Conservation (phyloP, 345 rosid genomes). For the Dipteronia dyeriana region DNA sequence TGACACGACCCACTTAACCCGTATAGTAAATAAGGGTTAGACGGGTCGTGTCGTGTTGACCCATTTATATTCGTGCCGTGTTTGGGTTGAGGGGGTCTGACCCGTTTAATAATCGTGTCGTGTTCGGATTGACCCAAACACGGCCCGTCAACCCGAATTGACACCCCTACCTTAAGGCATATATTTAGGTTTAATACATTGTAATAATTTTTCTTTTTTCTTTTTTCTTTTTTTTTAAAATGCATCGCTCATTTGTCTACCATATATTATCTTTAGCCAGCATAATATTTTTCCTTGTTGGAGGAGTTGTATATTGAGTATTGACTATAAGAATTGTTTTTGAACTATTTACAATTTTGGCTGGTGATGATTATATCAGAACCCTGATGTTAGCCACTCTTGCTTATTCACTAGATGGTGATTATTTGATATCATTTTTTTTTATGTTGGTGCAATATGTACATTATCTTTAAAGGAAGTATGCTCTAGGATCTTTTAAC, state of each 20-base stretch:
- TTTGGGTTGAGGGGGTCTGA: too few species aligned
- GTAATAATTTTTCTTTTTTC: not conserved
- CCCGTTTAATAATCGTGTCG: too few species aligned
- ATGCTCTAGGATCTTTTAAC: slow-evolving; percentile 87
- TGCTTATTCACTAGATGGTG: not conserved
- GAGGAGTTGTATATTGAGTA: not conserved
- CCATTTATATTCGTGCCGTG: too few species aligned
- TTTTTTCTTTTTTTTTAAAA: not conserved
- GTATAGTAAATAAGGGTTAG: too few species aligned
- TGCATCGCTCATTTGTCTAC: not conserved
- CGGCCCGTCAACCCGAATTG: too few species aligned
- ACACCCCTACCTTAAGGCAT: not conserved
- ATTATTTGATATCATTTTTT: not conserved
- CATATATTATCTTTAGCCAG: not conserved
- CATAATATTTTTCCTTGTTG: not conserved
- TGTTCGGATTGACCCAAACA: too few species aligned
- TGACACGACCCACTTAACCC: too few species aligned
- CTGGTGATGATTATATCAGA: not conserved
- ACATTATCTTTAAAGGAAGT: slow-evolving; percentile 87
- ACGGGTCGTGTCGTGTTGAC: too few species aligned
- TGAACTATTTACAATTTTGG: slow-evolving; percentile 2
- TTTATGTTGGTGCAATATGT: slow-evolving; percentile 65
- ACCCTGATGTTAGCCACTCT: not conserved
- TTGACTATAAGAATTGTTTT: not conserved
- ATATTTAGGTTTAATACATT: not conserved